Evolutionary conservation across 768 basidiomycete genomes (phyloP).

Genomic region (Russula earlei): DNA sequence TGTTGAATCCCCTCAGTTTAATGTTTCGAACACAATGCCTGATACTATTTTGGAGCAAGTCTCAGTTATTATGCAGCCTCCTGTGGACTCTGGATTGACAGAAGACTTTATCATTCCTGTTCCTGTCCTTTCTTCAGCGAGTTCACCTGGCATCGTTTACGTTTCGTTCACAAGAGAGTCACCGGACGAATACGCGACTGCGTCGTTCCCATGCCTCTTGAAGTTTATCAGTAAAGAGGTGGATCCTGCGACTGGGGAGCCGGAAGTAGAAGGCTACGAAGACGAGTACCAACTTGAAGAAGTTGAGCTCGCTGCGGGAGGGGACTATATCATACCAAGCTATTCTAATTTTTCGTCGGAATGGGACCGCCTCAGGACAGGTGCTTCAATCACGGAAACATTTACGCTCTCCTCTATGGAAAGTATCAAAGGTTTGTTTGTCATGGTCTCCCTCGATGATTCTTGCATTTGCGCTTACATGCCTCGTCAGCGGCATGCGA

Average conservation of each 20-base stretch:
- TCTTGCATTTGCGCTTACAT: constrained; percentile 18
- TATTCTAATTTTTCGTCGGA: constrained; percentile 88
- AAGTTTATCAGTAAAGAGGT: constrained; percentile 97
- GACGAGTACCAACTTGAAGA: constrained; percentile 98
- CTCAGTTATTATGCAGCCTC: constrained; percentile 84
- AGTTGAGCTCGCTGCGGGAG: constrained; percentile 79
- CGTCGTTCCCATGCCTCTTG: constrained; percentile 83
- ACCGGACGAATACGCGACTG: constrained; percentile 68
- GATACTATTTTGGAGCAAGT: constrained; percentile 94
- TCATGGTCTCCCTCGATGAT: constrained; percentile 1
- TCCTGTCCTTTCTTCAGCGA: constrained; percentile 54
- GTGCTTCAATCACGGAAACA: constrained; percentile 79
- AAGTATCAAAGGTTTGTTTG: constrained; percentile 85
- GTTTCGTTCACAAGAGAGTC: constrained; percentile 84
- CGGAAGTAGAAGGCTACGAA: constrained; percentile 97
- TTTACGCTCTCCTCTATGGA: constrained; percentile 90
- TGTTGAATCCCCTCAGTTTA: constrained; percentile 53
- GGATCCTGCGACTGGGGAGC: constrained; percentile 89
- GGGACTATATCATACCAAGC: constrained; percentile 90
- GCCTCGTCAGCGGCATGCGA: constrained; percentile 74
- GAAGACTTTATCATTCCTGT: constrained; percentile 95
- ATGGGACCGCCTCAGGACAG: constrained; percentile 85
- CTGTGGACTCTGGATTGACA: constrained; percentile 61
- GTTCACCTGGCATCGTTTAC: constrained; percentile 80
- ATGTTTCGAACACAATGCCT: constrained; percentile 92